Percentiles rank a stretch among this genome's conserved stretches.
These are phyloP conservation scores for Fraxinus anomala DNA, from an alignment of 257 asterid species.

Conservation along the genomic window DNA sequence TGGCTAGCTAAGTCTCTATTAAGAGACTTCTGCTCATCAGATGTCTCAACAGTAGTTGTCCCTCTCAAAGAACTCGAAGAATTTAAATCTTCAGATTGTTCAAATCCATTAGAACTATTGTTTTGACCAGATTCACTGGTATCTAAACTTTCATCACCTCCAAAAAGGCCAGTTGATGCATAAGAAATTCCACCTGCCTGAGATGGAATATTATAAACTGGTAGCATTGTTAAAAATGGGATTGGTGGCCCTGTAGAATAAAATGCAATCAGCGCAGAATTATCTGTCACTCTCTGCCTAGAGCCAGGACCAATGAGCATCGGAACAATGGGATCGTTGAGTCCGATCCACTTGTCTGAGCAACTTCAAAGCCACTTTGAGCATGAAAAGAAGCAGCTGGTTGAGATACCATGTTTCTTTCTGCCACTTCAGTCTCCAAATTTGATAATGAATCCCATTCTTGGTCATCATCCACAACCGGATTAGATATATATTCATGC, in stretches of 20 bases:
- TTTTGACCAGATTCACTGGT: constrained; percentile 48
- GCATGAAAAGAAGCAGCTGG: constrained; percentile 52
- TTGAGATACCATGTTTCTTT: constrained; percentile 53
- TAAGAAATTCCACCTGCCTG: constrained; percentile 62
- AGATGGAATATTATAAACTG: constrained; percentile 66
- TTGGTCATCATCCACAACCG: constrained; percentile 62
- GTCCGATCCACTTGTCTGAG: constrained; percentile 79
- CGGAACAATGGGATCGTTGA: constrained; percentile 64
- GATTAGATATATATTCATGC: constrained; percentile 47
- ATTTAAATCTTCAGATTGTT: constrained; percentile 52
- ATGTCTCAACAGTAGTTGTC: constrained; percentile 43
- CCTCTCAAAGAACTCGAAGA: constrained; percentile 48
- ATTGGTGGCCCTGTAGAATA: constrained; percentile 98
- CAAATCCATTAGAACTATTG: constrained; percentile 49
- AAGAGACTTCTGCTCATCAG: constrained; percentile 60
- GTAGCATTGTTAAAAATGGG: constrained; percentile 93
- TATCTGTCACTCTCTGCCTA: constrained; percentile 58
- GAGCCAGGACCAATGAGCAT: constrained; percentile 75
- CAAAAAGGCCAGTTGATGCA: constrained; percentile 54
- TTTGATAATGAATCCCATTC: constrained; percentile 48
- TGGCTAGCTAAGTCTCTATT: constrained; percentile 89
- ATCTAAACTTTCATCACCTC: constrained; percentile 52
- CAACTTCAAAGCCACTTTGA: constrained; percentile 54
- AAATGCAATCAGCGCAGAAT: constrained; percentile 73
- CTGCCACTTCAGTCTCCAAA: constrained; percentile 49